A percentile compares a stretch with the other conserved stretches of the same genome.
Conservation (phyloP, 1,139 yeast species). For the Zygosaccharomyces pseudobailii region DNA sequence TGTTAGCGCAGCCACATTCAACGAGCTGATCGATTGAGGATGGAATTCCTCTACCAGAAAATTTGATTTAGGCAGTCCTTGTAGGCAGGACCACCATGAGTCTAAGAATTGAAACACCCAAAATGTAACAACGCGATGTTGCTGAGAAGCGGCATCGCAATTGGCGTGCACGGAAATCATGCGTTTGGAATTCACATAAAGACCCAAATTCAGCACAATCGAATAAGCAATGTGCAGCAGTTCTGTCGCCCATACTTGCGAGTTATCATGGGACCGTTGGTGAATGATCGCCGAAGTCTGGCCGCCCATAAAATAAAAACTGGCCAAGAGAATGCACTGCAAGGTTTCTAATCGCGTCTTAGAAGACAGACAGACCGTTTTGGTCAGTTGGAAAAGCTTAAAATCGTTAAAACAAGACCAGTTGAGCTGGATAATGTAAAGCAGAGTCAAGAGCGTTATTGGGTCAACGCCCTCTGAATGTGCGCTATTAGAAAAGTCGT, state of each 20-base stretch:
- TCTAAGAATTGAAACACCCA: constrained; percentile 31
- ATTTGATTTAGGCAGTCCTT: constrained; percentile 30
- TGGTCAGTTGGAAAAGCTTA: constrained; percentile 26
- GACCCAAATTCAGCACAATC: constrained; percentile 22
- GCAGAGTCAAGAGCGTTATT: constrained; percentile 16
- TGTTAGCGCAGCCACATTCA: constrained; percentile 21
- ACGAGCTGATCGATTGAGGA: constrained; percentile 19
- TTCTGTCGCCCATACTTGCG: constrained; percentile 19
- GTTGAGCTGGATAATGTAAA: constrained; percentile 28
- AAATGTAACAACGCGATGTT: constrained; percentile 18
- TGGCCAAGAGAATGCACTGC: constrained; percentile 24
- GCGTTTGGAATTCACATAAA: constrained; percentile 26
- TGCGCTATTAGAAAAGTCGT: not conserved
- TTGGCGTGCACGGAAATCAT: constrained; percentile 13
- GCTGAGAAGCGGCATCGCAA: constrained; percentile 4
- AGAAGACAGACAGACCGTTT: constrained; percentile 19
- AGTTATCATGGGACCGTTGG: not conserved
- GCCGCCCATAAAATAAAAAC: constrained; percentile 29
- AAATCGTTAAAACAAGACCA: constrained; percentile 29
- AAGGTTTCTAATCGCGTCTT: constrained; percentile 16
- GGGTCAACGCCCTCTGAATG: constrained; percentile 10
- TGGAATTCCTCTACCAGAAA: constrained; percentile 29
- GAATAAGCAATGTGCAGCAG: constrained; percentile 21
- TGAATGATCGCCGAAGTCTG: constrained; percentile 1
- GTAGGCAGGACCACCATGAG: constrained; percentile 30